Percentiles rank a stretch among this genome's conserved stretches.
These are phyloP conservation scores for Lactarius sanguifluus DNA, from an alignment of 768 basidiomycete genomes.

Conservation along the genomic window DNA sequence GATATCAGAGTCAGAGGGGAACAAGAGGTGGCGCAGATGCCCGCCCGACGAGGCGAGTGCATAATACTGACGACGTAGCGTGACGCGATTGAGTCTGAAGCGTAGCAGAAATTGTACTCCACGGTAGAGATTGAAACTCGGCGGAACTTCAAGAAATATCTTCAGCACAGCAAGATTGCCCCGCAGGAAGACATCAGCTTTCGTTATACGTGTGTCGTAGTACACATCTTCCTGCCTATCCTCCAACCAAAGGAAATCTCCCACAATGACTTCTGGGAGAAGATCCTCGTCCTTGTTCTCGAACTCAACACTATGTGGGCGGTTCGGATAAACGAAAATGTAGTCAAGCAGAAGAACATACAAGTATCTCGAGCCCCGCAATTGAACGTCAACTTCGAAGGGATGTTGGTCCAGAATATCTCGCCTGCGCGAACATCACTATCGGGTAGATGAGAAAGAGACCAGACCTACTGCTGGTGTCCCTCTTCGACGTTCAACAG, in stretches of 20 bases:
- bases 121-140: constrained; percentile 42
- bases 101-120: constrained; percentile 49
- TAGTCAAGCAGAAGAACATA: not conserved
- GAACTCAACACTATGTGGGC: constrained; percentile 10
- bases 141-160: constrained; percentile 51
- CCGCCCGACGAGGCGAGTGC: constrained; percentile 48
- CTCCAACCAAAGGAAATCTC: constrained; percentile 23
- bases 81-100: constrained; percentile 55
- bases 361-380: not conserved
- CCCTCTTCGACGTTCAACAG: constrained; percentile 33
- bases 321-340: not conserved
- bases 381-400: constrained; percentile 2
- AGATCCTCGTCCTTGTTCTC: constrained; percentile 21
- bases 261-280: constrained; percentile 16
- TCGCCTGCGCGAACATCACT: constrained; percentile 36
- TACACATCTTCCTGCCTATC: constrained; percentile 15
- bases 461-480: constrained; percentile 48
- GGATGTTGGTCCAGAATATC: constrained; percentile 7
- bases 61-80: constrained; percentile 58
- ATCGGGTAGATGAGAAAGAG: constrained; percentile 13
- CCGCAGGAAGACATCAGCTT: not conserved
- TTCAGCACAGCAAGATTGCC: constrained; percentile 37
- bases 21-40: constrained; percentile 48
- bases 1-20: constrained; percentile 43
- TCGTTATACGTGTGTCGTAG: constrained; percentile 22